Evolutionary conservation across 1,284 basidiomycete species (phyloP).

Genomic region (Ganoderma boninense): DNA sequence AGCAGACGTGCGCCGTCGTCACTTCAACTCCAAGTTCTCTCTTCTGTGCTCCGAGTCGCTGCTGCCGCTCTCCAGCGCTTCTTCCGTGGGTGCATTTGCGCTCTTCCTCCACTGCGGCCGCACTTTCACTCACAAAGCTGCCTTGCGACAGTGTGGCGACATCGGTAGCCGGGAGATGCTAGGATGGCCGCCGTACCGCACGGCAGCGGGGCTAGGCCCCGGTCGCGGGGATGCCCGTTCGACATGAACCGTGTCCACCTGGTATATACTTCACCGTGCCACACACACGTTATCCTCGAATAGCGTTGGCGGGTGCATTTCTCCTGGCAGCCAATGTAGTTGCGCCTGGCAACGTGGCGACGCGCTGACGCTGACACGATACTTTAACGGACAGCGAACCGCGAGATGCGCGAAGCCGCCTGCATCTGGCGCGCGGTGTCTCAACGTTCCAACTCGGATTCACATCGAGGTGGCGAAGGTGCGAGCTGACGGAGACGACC

Average conservation of each 20-base stretch:
- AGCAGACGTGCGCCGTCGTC: not conserved
- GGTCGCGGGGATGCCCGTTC: not conserved
- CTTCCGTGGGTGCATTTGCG: not conserved
- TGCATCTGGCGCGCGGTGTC: not conserved
- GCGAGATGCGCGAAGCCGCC: not conserved
- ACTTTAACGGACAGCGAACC: slow-evolving; percentile 3
- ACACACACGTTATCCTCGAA: not conserved
- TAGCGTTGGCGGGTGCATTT: not conserved
- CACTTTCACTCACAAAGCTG: not conserved
- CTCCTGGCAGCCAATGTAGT: not conserved
- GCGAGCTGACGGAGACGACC: not conserved
- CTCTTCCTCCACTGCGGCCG: not conserved
- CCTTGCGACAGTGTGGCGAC: not conserved
- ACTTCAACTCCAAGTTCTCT: not conserved
- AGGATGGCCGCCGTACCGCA: not conserved
- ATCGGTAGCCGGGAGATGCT: not conserved
- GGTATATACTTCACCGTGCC: not conserved
- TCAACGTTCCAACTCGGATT: not conserved
- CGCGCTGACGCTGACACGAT: not conserved
- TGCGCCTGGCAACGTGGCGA: not conserved
- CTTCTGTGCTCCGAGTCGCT: not conserved
- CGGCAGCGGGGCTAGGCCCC: not conserved
- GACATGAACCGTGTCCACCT: not conserved
- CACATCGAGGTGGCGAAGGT: slow-evolving; percentile 1
- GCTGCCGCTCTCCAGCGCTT: not conserved